A percentile compares a stretch with the other conserved stretches of the same genome.
Conservation (phyloP, 2,329 filamentous ascomycete genomes). For the Beauveria pseudobassiana region DNA sequence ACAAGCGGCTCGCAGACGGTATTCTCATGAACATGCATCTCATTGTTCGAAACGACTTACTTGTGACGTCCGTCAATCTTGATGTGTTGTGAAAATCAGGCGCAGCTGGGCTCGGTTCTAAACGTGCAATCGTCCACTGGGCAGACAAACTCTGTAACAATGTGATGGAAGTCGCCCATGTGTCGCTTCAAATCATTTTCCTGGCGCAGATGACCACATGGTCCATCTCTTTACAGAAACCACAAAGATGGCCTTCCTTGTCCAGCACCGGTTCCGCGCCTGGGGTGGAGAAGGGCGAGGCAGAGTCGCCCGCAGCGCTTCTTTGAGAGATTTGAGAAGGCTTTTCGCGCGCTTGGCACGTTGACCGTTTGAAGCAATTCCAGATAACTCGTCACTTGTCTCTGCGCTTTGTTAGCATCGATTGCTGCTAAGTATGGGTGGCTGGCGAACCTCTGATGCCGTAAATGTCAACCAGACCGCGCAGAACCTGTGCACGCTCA, state of each 20-base stretch:
- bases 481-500: background rate
- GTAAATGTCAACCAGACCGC: background rate
- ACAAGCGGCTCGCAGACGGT: slow-evolving; percentile 38
- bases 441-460: background rate
- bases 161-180: slow-evolving; percentile 41
- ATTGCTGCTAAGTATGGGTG: too few species aligned
- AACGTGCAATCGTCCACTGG: slow-evolving; percentile 32
- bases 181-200: slow-evolving; percentile 43
- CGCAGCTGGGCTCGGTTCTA: slow-evolving; percentile 40
- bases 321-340: background rate
- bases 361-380: background rate
- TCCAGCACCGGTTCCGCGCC: background rate
- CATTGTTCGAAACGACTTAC: background rate
- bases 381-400: background rate
- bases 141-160: slow-evolving; percentile 39
- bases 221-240: slow-evolving; percentile 35
- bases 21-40: slow-evolving; percentile 22
- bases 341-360: background rate
- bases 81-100: slow-evolving; percentile 39
- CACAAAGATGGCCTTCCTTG: slow-evolving; percentile 16
- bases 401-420: background rate
- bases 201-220: slow-evolving; percentile 37
- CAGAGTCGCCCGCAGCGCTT: background rate
- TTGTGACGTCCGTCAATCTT: slow-evolving; percentile 24
- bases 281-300: background rate